Evolutionary conservation across 768 basidiomycete species (phyloP).

Genomic region (Russula brevipes): DNA sequence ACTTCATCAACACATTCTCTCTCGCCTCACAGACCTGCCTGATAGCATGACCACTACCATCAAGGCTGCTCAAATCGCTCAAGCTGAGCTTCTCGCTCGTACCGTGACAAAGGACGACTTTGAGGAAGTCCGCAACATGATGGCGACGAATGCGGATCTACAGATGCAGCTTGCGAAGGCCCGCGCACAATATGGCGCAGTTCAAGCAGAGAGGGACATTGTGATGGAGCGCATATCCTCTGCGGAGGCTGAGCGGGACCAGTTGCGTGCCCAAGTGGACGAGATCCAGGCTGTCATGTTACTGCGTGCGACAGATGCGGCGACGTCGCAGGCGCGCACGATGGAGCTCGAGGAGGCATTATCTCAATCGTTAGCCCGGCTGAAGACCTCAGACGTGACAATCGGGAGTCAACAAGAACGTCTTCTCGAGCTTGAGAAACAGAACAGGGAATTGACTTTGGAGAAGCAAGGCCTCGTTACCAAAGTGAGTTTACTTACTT

Average conservation of each 20-base stretch:
- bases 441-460: conserved; percentile 46
- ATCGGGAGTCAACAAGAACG: conserved; percentile 55
- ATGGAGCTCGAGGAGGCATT: conserved; percentile 67
- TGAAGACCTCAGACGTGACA: conserved; percentile 68
- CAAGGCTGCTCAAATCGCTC: conserved; percentile 51
- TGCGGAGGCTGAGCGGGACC: conserved; percentile 63
- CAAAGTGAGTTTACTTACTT: conserved; percentile 45
- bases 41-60: conserved; percentile 50
- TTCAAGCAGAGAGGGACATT: conserved; percentile 77
- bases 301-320: conserved; percentile 43
- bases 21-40: conserved; percentile 55
- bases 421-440: conserved; percentile 57
- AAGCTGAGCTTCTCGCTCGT: conserved; percentile 58
- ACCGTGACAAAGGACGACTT: conserved; percentile 56
- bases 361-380: conserved; percentile 62
- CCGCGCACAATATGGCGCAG: conserved; percentile 68
- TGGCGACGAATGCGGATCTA: conserved; percentile 52
- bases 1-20: conserved; percentile 48
- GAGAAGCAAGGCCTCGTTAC: conserved; percentile 55
- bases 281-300: conserved; percentile 44
- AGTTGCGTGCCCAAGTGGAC: conserved; percentile 49
- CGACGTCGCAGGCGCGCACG: conserved; percentile 46
- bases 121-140: conserved; percentile 60
- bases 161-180: conserved; percentile 73
- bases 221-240: conserved; percentile 55